These are phyloP conservation scores for grape (Vitis vinifera) DNA, from an alignment of 164 flowering plant species.

Conservation along the genomic window ASM3070453v1 NC_081823.1:4219501-4220000, in stretches of 20 bases:
- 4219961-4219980: constrained; percentile 20
- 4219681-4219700: constrained; percentile 4
- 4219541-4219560: constrained; percentile 7
- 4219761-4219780: not conserved
- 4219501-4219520: constrained; percentile 7
- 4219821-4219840: constrained; percentile 8
- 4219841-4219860: constrained; percentile 1
- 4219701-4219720: constrained; percentile 21
- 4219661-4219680: constrained; percentile 12
- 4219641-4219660: constrained; percentile 14
- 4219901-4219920: not conserved
- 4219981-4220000: constrained; percentile 14
- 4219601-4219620: constrained; percentile 23
- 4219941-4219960: not conserved
- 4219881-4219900: constrained; percentile 7
- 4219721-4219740: constrained; percentile 39
- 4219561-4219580: constrained; percentile 2
- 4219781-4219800: too few species aligned
- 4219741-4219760: constrained; percentile 20
- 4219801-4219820: constrained; percentile 6
- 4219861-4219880: constrained; percentile 18
- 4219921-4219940: not conserved
- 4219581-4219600: constrained; percentile 2
- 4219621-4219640: constrained; percentile 21
- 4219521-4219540: constrained; percentile 27